Conservation (phyloP, 352 stramenopile species). For the Phytophthora europaea region DNA sequence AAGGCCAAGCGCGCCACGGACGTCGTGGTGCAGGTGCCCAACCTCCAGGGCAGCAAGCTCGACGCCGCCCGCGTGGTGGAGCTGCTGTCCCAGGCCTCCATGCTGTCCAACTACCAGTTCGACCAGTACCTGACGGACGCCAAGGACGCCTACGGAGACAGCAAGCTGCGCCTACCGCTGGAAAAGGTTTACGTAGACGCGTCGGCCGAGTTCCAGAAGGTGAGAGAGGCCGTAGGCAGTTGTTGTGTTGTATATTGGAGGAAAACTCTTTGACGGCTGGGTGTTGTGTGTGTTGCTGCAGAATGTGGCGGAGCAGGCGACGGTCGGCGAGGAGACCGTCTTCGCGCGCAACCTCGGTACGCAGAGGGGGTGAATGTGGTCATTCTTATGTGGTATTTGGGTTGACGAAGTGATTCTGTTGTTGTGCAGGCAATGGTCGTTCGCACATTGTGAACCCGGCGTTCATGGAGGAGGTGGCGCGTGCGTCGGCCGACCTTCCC, state of each 20-base stretch:
- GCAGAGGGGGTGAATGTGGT: not conserved
- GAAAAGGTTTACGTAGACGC: constrained; percentile 74
- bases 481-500: constrained; percentile 70
- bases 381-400: not conserved
- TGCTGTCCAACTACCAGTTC: constrained; percentile 91
- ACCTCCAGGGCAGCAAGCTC: constrained; percentile 41
- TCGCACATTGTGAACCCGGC: constrained; percentile 80
- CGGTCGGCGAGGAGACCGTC: constrained; percentile 83
- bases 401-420: not conserved
- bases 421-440: constrained; percentile 69
- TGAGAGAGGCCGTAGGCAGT: constrained; percentile 11
- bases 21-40: constrained; percentile 67
- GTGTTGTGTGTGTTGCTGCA: constrained; percentile 23
- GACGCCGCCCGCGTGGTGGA: constrained; percentile 62
- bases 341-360: constrained; percentile 86
- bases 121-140: constrained; percentile 79
- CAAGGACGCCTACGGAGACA: constrained; percentile 67
- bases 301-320: constrained; percentile 71
- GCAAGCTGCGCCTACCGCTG: constrained; percentile 74
- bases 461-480: constrained; percentile 86
- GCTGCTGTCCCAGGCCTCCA: constrained; percentile 76
- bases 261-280: constrained; percentile 1
- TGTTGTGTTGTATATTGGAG: not conserved
- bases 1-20: constrained; percentile 63
- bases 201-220: constrained; percentile 65